Conservation (phyloP, 164 flowering plant genomes). For the Stephania cephalantha region DNA sequence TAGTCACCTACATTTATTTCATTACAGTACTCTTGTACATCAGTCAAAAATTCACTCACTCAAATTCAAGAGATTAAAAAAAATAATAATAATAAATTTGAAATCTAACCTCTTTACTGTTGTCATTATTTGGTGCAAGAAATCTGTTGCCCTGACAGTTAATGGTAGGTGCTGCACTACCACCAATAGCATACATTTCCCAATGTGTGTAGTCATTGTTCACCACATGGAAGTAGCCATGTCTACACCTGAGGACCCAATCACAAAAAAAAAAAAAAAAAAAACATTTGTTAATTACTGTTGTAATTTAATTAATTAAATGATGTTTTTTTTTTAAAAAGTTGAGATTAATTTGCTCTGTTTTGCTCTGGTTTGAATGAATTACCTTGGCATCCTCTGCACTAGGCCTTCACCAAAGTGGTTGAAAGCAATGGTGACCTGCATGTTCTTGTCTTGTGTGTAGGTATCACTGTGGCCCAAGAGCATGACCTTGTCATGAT, state of each 20-base stretch:
- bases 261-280: too few species aligned
- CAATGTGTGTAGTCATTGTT: conserved; percentile 91
- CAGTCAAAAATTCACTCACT: not conserved
- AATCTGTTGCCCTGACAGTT: conserved; percentile 82
- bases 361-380: not conserved
- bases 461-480: conserved; percentile 76
- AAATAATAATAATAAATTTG: too few species aligned
- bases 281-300: not conserved
- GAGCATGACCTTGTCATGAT: conserved; percentile 83
- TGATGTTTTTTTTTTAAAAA: too few species aligned
- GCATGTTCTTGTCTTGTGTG: conserved; percentile 67
- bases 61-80: not conserved
- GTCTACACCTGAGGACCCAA: conserved; percentile 51
- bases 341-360: too few species aligned
- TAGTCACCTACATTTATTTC: conserved; percentile 47
- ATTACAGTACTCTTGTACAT: not conserved
- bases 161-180: conserved; percentile 76
- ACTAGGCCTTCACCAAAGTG: conserved; percentile 86
- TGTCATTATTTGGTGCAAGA: conserved; percentile 47
- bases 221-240: conserved; percentile 87
- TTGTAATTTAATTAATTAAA: not conserved
- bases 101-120: conserved; percentile 56
- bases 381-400: conserved; percentile 86
- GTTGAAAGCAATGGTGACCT: conserved; percentile 75
- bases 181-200: conserved; percentile 94